These are phyloP conservation scores for Agarophyton chilense DNA, from an alignment of 23 red algal genomes.

Conservation along the genomic window DNA sequence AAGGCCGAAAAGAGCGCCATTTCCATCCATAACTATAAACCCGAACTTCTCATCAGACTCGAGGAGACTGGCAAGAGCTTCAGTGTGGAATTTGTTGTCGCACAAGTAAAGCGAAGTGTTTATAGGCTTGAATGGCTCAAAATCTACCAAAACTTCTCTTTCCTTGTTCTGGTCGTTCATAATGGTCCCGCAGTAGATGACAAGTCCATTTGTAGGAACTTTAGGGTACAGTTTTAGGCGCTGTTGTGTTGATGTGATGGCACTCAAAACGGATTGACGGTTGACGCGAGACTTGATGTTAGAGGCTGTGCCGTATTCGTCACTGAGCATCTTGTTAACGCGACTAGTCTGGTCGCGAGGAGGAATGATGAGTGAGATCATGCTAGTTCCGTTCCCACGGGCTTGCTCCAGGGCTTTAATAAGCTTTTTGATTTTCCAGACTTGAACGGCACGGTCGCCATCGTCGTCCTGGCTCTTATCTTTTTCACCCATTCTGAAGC, in stretches of 20 bases:
- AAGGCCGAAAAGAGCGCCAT: conserved; percentile 90
- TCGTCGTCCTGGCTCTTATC: conserved; percentile 73
- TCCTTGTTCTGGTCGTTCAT: conserved; percentile 98
- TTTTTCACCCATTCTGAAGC: conserved; percentile 59
- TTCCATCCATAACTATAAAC: conserved; percentile 98
- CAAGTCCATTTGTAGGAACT: conserved; percentile 92
- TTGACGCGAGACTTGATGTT: conserved; percentile 99
- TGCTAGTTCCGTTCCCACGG: conserved; percentile 97
- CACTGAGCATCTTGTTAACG: conserved; percentile 87
- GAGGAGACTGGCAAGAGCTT: conserved; percentile 86
- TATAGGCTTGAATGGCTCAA: conserved; percentile 99
- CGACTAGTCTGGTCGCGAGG: conserved; percentile 89
- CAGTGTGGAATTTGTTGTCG: conserved; percentile 97
- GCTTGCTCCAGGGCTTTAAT: conserved; percentile 96
- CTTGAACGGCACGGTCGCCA: conserved; percentile 87
- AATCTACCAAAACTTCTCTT: conserved; percentile 94
- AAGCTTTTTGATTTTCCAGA: conserved; percentile 98
- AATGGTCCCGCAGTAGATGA: conserved; percentile 97
- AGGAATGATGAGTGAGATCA: conserved; percentile 98
- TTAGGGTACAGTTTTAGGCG: conserved; percentile 96
- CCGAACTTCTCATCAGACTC: conserved; percentile 99
- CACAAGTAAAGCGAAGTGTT: conserved; percentile 98
- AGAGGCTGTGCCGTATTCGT: conserved; percentile 97
- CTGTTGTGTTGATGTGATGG: conserved; percentile 99
- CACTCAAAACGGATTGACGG: conserved; percentile 93